These are phyloP conservation scores for Colletotrichum somersetense DNA, from an alignment of 2,329 filamentous ascomycete species.

Conservation along the genomic window DNA sequence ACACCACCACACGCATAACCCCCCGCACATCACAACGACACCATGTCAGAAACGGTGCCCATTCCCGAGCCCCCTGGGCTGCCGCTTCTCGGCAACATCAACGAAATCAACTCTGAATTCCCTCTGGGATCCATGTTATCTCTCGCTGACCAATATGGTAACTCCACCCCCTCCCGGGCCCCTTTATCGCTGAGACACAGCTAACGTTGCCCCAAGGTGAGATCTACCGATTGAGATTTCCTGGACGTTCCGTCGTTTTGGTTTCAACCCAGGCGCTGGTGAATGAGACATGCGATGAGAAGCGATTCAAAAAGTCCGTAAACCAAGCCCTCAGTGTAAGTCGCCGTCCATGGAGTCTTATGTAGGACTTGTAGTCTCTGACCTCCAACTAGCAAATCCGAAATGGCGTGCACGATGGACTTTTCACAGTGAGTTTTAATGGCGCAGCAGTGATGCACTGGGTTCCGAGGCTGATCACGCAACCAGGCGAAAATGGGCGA, in stretches of 20 bases:
- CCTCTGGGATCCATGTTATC: constrained; percentile 67
- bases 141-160: constrained; percentile 76
- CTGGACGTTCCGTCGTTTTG: constrained; percentile 62
- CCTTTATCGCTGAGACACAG: not conserved
- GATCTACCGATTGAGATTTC: constrained; percentile 70
- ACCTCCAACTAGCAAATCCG: constrained; percentile 61
- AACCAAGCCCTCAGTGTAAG: constrained; percentile 56
- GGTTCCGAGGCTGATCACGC: not conserved
- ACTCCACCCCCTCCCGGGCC: constrained; percentile 36
- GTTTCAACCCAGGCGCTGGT: constrained; percentile 67
- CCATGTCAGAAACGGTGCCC: constrained; percentile 38
- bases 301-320: constrained; percentile 71
- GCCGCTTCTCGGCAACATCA: constrained; percentile 75
- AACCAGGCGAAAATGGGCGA: constrained; percentile 39
- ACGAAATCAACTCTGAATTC: constrained; percentile 71
- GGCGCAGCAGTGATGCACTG: not conserved
- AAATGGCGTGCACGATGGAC: constrained; percentile 63
- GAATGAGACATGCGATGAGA: constrained; percentile 75
- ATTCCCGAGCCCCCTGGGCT: constrained; percentile 66
- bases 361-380: not conserved
- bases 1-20: not conserved
- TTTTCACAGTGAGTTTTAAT: constrained; percentile 42
- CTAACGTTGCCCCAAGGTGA: constrained; percentile 57
- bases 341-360: not conserved
- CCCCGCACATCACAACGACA: not conserved